Evolutionary conservation across 176 grass and related monocot species (phyloP), one percentile per base, ranked within the genome.

Genomic region (Panicum miliaceum): DNA sequence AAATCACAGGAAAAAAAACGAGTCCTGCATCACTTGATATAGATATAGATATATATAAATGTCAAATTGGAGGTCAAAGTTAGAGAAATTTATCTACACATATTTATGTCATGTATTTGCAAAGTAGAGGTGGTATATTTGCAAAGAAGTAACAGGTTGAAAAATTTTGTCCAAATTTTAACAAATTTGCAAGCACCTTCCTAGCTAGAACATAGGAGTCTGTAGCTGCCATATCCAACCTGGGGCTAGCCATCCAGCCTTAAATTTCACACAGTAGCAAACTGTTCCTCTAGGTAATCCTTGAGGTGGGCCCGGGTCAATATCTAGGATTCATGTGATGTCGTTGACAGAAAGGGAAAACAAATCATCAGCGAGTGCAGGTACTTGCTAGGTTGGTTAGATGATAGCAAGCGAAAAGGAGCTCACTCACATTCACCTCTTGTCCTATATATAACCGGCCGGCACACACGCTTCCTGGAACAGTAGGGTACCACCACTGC

Each of bases 351-450:
- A 89, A 80, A 84, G 81, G 7, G 82, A 85, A 61, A 85, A 76
- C 75, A 66, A 77, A 50, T 75, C 20, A 75, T 65, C 68, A 52
- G 13, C 43, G 13, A 3, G 13, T 25, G 25, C 0, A 85, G 83
- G 15, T 61, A 54, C 79, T 77, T 76, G 82, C 26, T 12, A 25
- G 27, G 77, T 66, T 23, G 15, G 61, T 66, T 67, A 66, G 32
- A 50, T 77, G 85, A 86, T 61, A 84, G 82, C 88, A 90, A 89
- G 91, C 82, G 89, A 87, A 88, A 88, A 94, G 77, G 88, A 89
- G 81, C 81, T 89, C 81, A 61, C 87, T 89, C 82, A 75, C 80
- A 50, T 78, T 79, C 82, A 84, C 9, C 23, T 18, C 35, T 12
- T 34, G 7, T 0, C 51, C 63, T 66, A 79, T 89, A 88, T 82